Conservation (phyloP, 1,284 basidiomycete genomes). For the Cryptococcus sp. region DNA sequence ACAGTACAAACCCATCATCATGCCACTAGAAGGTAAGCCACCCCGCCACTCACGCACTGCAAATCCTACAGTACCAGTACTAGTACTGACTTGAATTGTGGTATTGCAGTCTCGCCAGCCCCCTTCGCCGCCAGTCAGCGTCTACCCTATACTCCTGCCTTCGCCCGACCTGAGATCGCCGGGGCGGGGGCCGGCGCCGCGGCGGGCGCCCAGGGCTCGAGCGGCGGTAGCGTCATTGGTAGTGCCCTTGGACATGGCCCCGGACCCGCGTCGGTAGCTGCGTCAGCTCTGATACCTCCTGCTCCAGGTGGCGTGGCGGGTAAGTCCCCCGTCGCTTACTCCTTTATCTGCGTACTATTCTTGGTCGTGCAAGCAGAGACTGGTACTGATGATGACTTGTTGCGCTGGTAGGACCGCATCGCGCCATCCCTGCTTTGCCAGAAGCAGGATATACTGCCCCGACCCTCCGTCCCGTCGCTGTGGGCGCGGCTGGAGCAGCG, state of each 20-base stretch:
- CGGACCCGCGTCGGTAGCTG: conserved; percentile 26
- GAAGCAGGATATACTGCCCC: conserved; percentile 41
- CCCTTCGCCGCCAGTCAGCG: conserved; percentile 31
- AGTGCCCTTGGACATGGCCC: conserved; percentile 1
- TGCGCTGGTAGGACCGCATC: conserved; percentile 29
- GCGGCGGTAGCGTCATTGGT: neutral
- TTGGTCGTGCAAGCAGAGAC: neutral
- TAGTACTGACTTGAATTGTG: conserved; percentile 1
- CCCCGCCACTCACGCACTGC: neutral
- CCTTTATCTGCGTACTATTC: neutral
- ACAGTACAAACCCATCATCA: neutral
- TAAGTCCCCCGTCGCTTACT: conserved; percentile 12
- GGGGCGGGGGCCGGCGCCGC: conserved; percentile 11
- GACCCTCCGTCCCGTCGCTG: conserved; percentile 14
- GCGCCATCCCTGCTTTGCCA: conserved; percentile 36
- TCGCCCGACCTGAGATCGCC: conserved; percentile 19
- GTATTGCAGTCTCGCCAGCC: conserved; percentile 23
- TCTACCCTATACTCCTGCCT: conserved; percentile 36
- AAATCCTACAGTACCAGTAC: neutral
- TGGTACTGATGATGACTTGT: neutral
- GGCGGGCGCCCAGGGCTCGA: conserved; percentile 5
- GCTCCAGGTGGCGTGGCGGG: conserved; percentile 35
- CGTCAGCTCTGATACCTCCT: conserved; percentile 34
- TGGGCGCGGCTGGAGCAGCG: conserved; percentile 1
- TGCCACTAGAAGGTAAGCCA: conserved; percentile 27